A percentile compares a stretch with the other conserved stretches of the same genome.
phyloP scores from a whole-genome alignment of 139 green algal genomes.

The Closterium sp. region DNA sequence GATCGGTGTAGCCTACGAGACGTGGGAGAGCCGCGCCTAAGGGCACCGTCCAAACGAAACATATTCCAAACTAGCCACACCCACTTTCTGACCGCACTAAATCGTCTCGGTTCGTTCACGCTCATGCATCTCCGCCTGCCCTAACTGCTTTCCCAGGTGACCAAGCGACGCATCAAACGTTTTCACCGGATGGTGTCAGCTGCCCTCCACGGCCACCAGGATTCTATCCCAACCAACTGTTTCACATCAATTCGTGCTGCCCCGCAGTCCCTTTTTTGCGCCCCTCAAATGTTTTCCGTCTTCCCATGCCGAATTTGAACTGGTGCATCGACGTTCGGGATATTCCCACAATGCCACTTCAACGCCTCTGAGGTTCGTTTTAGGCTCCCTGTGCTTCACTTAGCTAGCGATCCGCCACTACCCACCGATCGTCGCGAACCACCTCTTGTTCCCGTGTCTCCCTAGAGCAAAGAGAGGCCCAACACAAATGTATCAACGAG shows the following conservation, averaged over 20 bases:
- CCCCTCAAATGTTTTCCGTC: neutral
- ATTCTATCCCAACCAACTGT: neutral
- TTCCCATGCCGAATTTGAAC: too few species aligned
- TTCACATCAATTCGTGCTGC: neutral
- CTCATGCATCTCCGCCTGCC: neutral
- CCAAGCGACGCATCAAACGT: neutral
- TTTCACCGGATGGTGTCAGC: neutral
- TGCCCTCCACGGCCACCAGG: neutral
- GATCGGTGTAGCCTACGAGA: neutral
- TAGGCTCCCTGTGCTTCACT: neutral
- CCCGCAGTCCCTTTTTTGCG: neutral
- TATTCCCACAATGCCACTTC: too few species aligned
- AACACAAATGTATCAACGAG: neutral
- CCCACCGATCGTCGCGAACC: neutral
- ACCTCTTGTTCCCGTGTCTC: neutral
- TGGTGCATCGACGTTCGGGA: too few species aligned
- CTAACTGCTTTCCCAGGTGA: too few species aligned
- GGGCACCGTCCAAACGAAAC: neutral
- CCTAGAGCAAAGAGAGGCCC: neutral
- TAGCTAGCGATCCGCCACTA: neutral
- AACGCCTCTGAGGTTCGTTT: neutral
- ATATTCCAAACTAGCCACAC: neutral
- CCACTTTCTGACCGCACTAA: neutral
- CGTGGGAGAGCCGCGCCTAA: neutral
- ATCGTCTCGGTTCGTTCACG: neutral